These are phyloP conservation scores for Huntiella moniliformis DNA, from an alignment of 2,329 filamentous ascomycete species.

Conservation along the genomic window DNA sequence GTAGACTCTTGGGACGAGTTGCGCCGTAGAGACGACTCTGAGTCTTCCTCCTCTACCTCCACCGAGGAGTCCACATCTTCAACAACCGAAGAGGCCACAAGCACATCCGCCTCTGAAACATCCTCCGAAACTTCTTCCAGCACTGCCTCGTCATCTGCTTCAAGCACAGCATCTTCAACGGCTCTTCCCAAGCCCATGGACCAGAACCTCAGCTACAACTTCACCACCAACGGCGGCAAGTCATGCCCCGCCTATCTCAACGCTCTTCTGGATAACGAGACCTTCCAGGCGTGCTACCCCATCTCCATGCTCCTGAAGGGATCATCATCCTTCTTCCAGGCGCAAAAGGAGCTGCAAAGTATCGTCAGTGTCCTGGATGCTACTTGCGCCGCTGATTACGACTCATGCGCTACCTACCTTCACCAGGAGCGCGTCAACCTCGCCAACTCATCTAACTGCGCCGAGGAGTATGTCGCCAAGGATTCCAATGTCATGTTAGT, in stretches of 20 bases:
- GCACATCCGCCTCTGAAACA: constrained; percentile 8
- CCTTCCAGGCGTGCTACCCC: constrained; percentile 59
- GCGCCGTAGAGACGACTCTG: background rate
- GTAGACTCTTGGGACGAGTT: background rate
- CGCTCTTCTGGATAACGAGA: constrained; percentile 42
- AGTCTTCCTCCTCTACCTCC: constrained; percentile 14
- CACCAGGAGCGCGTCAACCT: constrained; percentile 45
- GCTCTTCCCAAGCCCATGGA: constrained; percentile 49
- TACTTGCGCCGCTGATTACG: constrained; percentile 50
- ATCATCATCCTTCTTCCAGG: constrained; percentile 69
- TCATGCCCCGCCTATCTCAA: constrained; percentile 51
- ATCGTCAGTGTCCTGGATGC: constrained; percentile 64
- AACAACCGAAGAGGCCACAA: background rate
- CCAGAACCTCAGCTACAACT: constrained; percentile 41
- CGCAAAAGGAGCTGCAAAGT: constrained; percentile 47
- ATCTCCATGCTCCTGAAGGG: constrained; percentile 71
- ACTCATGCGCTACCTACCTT: constrained; percentile 48
- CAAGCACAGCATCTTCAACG: constrained; percentile 16
- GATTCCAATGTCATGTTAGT: constrained; percentile 58
- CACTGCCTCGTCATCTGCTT: constrained; percentile 15
- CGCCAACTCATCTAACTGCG: constrained; percentile 44
- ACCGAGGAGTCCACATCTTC: background rate
- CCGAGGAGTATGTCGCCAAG: constrained; percentile 43
- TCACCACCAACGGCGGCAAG: constrained; percentile 30
- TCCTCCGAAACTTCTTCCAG: background rate